Conservation (phyloP, 306 rosid species). For the Ceratonia siliqua region DNA sequence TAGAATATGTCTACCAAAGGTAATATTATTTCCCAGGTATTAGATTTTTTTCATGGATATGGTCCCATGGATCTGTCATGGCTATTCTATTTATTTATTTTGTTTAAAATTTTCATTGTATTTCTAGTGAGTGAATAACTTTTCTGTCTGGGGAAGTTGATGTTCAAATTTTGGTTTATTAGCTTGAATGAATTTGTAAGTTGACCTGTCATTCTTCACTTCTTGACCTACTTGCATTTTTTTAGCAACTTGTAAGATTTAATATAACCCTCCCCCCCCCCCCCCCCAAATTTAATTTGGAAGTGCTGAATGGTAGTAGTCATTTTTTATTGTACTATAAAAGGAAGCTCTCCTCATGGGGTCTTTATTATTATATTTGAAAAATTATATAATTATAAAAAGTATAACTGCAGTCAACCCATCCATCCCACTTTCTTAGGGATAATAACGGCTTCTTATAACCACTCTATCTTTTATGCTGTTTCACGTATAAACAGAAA, state of each 20-base stretch:
- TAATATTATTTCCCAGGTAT: conserved; percentile 30
- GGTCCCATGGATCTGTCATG: conserved; percentile 27
- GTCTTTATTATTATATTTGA: no score
- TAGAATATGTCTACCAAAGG: conserved; percentile 95
- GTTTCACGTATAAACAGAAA: no score
- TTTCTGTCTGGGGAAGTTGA: conserved; percentile 1
- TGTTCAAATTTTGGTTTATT: conserved; percentile 3
- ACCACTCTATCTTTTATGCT: no score
- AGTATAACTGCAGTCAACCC: no score
- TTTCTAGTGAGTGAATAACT: conserved; percentile 3
- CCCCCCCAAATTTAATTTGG: background rate
- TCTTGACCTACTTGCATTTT: background rate
- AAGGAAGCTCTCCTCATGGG: background rate
- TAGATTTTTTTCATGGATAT: conserved; percentile 16
- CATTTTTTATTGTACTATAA: background rate
- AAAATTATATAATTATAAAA: no score
- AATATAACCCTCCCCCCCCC: no score
- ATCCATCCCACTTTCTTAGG: no score
- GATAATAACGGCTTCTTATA: no score
- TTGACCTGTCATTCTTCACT: background rate
- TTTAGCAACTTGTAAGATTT: no score
- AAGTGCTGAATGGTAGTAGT: background rate
- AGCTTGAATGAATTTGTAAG: conserved; percentile 2
- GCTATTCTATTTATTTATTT: background rate
- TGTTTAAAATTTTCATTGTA: conserved; percentile 8